Conservation (phyloP, 192 early-diverging fungal species). For the Entomortierella chlamydospora region DNA sequence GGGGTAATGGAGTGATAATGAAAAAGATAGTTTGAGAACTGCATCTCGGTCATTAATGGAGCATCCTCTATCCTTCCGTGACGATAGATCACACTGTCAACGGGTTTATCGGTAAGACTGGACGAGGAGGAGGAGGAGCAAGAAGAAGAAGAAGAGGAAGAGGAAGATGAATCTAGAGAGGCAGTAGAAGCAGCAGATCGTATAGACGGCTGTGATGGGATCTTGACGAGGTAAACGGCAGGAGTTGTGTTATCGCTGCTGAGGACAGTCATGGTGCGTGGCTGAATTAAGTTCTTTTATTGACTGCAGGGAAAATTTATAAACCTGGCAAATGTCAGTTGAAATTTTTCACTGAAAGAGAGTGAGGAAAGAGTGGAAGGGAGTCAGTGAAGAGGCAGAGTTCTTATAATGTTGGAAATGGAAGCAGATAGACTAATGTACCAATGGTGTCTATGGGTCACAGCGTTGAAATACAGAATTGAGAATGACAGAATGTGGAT, state of each 20-base stretch:
- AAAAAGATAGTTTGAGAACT: conserved; percentile 44
- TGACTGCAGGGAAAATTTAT: too few species aligned
- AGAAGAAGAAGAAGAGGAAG: not conserved
- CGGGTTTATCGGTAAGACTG: not conserved
- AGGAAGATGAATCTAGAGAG: not conserved
- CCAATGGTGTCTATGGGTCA: not conserved
- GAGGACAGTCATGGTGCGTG: conserved; percentile 2
- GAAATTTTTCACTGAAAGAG: too few species aligned
- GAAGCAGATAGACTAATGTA: conserved; percentile 8
- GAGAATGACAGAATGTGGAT: too few species aligned
- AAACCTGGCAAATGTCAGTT: not conserved
- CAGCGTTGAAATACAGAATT: too few species aligned
- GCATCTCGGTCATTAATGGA: conserved; percentile 29
- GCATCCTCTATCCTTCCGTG: conserved; percentile 44
- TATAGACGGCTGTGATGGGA: conserved; percentile 16
- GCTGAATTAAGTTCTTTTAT: too few species aligned
- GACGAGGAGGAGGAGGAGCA: not conserved
- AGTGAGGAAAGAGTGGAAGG: not conserved
- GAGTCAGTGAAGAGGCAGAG: not conserved
- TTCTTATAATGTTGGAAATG: not conserved
- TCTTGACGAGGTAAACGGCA: conserved; percentile 2
- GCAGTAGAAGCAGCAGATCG: conserved; percentile 10
- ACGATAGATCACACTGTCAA: conserved; percentile 27
- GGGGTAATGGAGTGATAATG: conserved; percentile 16
- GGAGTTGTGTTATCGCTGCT: not conserved